Evolutionary conservation across 2,329 filamentous ascomycete species (phyloP), one percentile per base, ranked within the genome.

Genomic region (Nothomitra cinnamomea): DNA sequence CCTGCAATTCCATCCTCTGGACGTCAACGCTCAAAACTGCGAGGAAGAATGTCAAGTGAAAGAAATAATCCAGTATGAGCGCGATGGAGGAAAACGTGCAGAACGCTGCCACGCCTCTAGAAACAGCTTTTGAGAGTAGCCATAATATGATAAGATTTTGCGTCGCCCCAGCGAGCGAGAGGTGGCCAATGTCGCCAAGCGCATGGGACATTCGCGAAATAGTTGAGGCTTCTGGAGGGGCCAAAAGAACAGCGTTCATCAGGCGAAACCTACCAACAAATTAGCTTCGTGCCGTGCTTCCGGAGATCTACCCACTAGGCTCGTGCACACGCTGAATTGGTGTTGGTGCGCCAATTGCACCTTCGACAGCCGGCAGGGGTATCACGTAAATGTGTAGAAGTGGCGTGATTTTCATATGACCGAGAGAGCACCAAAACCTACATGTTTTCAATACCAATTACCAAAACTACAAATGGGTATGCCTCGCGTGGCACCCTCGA

Each of bases 21-120:
- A 90, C 83, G 63, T 90, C 85, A 43, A 90, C 80, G 61, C 83
- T 88, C 22, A 90, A 70, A 12, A 90, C 83, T 1, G 85, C 79
- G 2, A 88, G 72, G 61, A 90, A 89, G 67, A 88, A 89, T 0
- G 85, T 89, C 6, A 86, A 75, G 21, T 88, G 72, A 61, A 85
- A 88, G 61, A 88, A 80, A 57, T 85, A 83, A 65, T 90, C 85
- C 60, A 89, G 83, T 0, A 84, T 67, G 13, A 87, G 77, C 1
- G 85, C 86, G 52, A 89, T 77, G 1, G 81, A 81, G 2, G 82
- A 80, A 64, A 89, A 90, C 1, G 76, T 77, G 66, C 85, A 89
- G 60, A 89, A 88, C 0, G 81, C 82, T 1, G 80, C 77, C 2
- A 88, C 82, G 49, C 82, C 82, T 0, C 82, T 77, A 3, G 80